A percentile compares a stretch with the other conserved stretches of the same genome.
phyloP scores from a whole-genome alignment of 306 rosid genomes.

The Alnus rubra region DNA sequence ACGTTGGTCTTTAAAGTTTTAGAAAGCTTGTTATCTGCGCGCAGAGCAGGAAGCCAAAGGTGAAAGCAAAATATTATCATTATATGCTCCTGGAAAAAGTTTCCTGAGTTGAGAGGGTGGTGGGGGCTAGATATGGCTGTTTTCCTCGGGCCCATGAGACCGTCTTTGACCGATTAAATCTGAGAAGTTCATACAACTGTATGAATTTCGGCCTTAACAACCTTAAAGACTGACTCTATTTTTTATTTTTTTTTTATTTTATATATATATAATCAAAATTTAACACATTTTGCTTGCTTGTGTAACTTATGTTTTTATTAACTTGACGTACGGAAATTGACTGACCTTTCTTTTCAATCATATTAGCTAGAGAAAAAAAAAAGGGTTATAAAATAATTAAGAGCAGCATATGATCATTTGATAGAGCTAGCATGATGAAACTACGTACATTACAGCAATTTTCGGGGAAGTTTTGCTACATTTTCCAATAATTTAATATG shows the following conservation, averaged over 20 bases:
- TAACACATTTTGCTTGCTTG: not conserved
- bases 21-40: slow-evolving; percentile 16
- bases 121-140: slow-evolving; percentile 27
- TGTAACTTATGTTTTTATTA: too few species aligned
- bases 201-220: slow-evolving; percentile 23
- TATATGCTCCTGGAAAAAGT: slow-evolving; percentile 30
- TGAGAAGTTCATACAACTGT: not conserved
- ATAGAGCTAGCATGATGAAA: too few species aligned
- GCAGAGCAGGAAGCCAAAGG: slow-evolving; percentile 1
- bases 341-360: not conserved
- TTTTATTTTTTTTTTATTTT: too few species aligned
- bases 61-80: slow-evolving; percentile 30
- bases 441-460: too few species aligned
- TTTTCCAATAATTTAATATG: too few species aligned
- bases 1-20: not conserved
- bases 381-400: not conserved
- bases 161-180: slow-evolving; percentile 22
- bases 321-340: not conserved
- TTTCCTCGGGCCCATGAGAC: not conserved
- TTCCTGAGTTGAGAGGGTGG: slow-evolving; percentile 10
- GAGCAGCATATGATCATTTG: too few species aligned
- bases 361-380: not conserved
- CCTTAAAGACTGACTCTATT: not conserved
- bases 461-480: too few species aligned
- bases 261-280: too few species aligned